phyloP scores from a whole-genome alignment of 768 basidiomycete genomes.

The Leccinellum rugosiceps region DNA sequence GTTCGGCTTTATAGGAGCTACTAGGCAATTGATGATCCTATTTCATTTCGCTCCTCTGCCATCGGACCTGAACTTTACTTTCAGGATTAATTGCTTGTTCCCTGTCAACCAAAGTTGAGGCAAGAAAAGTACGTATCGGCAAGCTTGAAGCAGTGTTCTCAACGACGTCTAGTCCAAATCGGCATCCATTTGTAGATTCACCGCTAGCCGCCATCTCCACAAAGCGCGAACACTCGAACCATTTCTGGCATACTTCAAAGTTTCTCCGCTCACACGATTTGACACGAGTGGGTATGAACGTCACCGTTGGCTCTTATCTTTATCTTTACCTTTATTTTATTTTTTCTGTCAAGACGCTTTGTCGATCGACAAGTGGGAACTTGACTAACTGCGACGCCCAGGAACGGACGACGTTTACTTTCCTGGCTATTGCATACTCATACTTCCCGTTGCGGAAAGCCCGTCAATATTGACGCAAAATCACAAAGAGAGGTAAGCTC shows the following conservation, averaged over 20 bases:
- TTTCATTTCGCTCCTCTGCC: background rate
- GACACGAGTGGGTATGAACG: background rate
- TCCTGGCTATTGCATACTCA: background rate
- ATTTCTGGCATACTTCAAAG: background rate
- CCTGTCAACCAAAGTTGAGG: background rate
- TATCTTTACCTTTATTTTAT: background rate
- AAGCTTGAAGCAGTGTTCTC: background rate
- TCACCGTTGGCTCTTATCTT: background rate
- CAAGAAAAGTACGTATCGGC: background rate
- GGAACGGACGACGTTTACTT: background rate
- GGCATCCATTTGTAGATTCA: conserved; percentile 2
- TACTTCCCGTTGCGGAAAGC: conserved; percentile 4
- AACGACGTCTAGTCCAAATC: background rate
- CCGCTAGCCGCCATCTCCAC: background rate
- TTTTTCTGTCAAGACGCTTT: background rate
- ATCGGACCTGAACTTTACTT: conserved; percentile 8
- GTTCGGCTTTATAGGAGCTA: background rate
- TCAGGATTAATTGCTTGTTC: background rate
- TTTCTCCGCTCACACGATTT: background rate
- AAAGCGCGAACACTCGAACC: background rate
- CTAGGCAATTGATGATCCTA: background rate
- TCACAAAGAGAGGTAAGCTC: background rate
- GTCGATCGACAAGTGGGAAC: background rate
- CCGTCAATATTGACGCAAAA: background rate
- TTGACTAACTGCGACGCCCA: conserved; percentile 1